A percentile compares a stretch with the other conserved stretches of the same genome.
Conservation (phyloP, 208 protist species). For the Giardia duodenalis region DNA sequence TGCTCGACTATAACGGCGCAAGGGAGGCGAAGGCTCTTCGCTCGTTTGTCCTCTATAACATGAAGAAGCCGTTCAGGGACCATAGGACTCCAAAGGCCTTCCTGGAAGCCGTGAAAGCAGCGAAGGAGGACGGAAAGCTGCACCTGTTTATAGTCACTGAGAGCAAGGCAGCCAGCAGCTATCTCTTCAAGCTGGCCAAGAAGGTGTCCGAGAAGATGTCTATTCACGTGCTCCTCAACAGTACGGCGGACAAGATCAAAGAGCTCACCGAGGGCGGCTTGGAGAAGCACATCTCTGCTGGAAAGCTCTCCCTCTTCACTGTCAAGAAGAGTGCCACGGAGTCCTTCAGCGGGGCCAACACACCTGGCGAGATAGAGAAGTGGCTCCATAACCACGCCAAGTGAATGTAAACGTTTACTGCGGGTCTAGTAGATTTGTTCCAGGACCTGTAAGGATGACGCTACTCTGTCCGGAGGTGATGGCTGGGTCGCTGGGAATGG, state of each 20-base stretch:
- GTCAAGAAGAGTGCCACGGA: neutral
- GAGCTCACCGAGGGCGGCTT: neutral
- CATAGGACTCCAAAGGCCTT: neutral
- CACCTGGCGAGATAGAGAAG: neutral
- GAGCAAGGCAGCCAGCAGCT: neutral
- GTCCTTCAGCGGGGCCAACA: neutral
- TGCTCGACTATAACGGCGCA: neutral
- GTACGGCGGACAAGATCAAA: neutral
- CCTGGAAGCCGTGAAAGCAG: neutral
- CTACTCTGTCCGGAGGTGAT: too few relatives aligned
- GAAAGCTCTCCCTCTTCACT: neutral
- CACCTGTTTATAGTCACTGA: neutral
- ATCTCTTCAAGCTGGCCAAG: neutral
- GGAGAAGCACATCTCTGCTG: neutral
- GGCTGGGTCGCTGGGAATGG: too few relatives aligned
- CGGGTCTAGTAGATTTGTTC: too few relatives aligned
- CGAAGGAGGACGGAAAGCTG: neutral
- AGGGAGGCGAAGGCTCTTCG: neutral
- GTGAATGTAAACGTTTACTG: neutral
- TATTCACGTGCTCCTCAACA: neutral
- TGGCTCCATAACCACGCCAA: neutral
- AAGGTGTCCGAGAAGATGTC: neutral
- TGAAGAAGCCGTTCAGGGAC: neutral
- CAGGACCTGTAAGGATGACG: too few relatives aligned
- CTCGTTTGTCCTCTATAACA: neutral